These are phyloP conservation scores for Podospora fimiseda DNA, from an alignment of 495 filamentous ascomycete genomes.

Conservation along the genomic window DNA sequence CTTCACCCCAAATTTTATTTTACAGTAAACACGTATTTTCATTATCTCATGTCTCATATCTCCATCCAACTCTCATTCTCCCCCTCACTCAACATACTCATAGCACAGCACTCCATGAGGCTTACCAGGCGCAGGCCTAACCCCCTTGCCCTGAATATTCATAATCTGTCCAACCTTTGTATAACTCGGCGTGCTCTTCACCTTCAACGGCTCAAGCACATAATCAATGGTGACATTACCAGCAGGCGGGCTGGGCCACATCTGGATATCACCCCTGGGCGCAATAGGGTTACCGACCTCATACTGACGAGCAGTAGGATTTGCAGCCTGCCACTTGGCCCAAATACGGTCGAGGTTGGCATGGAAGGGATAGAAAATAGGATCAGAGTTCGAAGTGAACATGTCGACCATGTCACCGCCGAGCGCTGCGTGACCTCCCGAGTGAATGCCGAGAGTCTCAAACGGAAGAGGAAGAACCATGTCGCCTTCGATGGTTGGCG, in stretches of 20 bases:
- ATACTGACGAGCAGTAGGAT: neutral
- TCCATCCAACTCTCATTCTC: too few relatives aligned
- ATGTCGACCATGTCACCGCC: constrained; percentile 40
- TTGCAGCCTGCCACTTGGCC: constrained; percentile 56
- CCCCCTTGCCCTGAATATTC: constrained; percentile 2
- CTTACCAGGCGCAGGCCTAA: neutral
- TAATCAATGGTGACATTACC: neutral
- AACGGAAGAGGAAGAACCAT: constrained; percentile 19
- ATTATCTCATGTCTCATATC: too few relatives aligned
- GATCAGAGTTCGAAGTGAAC: constrained; percentile 54
- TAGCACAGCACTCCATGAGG: neutral
- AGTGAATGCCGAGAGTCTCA: constrained; percentile 39
- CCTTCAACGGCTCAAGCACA: neutral
- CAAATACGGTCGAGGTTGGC: constrained; percentile 57
- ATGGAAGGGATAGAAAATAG: constrained; percentile 63
- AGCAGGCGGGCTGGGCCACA: constrained; percentile 1
- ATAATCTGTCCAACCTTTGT: constrained; percentile 1
- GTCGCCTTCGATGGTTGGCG: constrained; percentile 35
- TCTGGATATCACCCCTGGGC: neutral
- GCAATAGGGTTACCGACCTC: neutral
- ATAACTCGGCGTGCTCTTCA: neutral
- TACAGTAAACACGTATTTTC: too few relatives aligned
- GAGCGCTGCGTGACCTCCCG: constrained; percentile 51
- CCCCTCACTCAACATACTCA: neutral
- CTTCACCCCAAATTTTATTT: too few relatives aligned